phyloP scores from a whole-genome alignment of 805 yeast genomes.

The Candida wancherniae region DNA sequence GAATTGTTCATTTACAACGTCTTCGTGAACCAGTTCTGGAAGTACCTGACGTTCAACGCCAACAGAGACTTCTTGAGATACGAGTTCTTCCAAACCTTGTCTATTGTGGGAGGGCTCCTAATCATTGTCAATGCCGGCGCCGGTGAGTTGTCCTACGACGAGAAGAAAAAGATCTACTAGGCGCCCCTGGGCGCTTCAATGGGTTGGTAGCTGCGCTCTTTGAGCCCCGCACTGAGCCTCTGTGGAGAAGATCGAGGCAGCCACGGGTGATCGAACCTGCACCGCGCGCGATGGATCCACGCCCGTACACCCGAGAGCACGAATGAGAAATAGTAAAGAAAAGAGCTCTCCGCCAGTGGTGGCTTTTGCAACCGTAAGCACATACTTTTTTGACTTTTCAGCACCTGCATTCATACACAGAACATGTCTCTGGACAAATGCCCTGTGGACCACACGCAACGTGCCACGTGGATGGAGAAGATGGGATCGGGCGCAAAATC shows the following conservation, averaged over 20 bases:
- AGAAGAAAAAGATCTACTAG: slow-evolving; percentile 87
- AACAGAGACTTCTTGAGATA: slow-evolving; percentile 85
- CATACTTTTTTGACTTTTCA: too few species aligned
- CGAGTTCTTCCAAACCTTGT: slow-evolving; percentile 90
- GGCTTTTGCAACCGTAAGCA: too few species aligned
- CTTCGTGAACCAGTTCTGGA: slow-evolving; percentile 85
- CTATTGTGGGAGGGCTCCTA: slow-evolving; percentile 90
- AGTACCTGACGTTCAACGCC: slow-evolving; percentile 60
- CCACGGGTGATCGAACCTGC: too few species aligned
- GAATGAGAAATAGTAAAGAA: too few species aligned
- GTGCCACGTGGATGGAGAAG: slow-evolving; percentile 14
- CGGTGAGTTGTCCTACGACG: slow-evolving; percentile 89
- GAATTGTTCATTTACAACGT: slow-evolving; percentile 73
- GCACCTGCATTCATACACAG: not conserved
- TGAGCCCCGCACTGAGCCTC: too few species aligned
- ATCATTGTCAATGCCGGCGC: slow-evolving; percentile 94
- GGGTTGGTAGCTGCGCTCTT: too few species aligned
- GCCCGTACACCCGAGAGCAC: too few species aligned
- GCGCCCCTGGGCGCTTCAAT: slow-evolving; percentile 1
- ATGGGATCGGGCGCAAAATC: slow-evolving; percentile 5
- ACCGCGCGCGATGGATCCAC: too few species aligned
- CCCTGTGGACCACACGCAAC: slow-evolving; percentile 18
- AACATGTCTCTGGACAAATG: slow-evolving; percentile 12
- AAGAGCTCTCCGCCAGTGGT: too few species aligned
- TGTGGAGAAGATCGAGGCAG: too few species aligned